These are phyloP conservation scores for Didymella glomerata DNA, from an alignment of 2,329 filamentous ascomycete genomes.

Conservation along the genomic window DNA sequence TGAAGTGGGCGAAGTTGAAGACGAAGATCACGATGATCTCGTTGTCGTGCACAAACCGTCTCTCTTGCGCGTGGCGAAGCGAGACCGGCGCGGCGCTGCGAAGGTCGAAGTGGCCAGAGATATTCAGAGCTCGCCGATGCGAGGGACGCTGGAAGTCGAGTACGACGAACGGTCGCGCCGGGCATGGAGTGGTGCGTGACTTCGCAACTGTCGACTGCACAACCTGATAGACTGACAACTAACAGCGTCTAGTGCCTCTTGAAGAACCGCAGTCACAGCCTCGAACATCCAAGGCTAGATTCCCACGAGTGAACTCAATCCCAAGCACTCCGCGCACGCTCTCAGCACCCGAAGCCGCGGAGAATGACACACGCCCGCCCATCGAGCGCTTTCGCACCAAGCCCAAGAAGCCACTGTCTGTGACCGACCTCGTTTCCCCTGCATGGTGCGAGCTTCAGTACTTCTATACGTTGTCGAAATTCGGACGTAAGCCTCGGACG, in stretches of 20 bases:
- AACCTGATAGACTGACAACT: conserved; percentile 48
- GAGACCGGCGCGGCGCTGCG: conserved; percentile 7
- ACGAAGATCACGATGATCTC: conserved; percentile 53
- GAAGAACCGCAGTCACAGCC: conserved; percentile 27
- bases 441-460: conserved; percentile 98
- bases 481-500: conserved; percentile 78
- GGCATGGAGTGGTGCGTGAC: conserved; percentile 44
- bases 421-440: conserved; percentile 86
- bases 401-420: conserved; percentile 81
- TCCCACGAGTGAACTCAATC: conserved; percentile 6
- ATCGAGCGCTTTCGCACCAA: conserved; percentile 80
- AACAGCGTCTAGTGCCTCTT: conserved; percentile 50
- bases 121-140: conserved; percentile 32
- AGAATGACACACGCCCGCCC: conserved; percentile 64
- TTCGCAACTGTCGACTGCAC: not conserved
- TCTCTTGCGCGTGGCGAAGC: conserved; percentile 31
- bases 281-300: conserved; percentile 1
- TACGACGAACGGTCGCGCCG: conserved; percentile 52
- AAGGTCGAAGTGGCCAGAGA: conserved; percentile 5
- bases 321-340: not conserved
- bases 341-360: conserved; percentile 10
- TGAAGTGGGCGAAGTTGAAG: conserved; percentile 30
- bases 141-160: conserved; percentile 53
- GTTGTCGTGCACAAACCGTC: conserved; percentile 50
- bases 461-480: conserved; percentile 81